phyloP scores from a whole-genome alignment of 2,329 filamentous ascomycete species.

The Pseudocercospora cruenta region DNA sequence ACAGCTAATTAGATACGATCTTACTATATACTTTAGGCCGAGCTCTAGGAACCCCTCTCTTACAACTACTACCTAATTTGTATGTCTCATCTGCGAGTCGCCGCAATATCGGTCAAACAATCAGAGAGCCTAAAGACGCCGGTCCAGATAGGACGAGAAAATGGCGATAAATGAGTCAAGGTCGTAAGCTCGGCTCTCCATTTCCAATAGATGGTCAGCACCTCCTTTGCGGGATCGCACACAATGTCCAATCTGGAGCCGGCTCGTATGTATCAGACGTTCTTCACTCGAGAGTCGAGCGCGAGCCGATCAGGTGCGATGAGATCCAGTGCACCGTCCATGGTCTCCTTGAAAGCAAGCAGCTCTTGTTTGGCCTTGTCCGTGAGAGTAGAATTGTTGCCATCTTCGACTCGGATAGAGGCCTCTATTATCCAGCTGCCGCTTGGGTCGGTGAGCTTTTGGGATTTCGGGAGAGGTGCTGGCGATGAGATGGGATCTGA shows the following conservation, averaged over 20 bases:
- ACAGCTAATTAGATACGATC: no score
- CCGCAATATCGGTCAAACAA: background rate
- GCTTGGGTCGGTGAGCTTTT: slow-evolving; percentile 58
- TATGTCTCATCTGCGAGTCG: background rate
- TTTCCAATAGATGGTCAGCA: no score
- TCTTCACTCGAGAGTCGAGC: slow-evolving; percentile 61
- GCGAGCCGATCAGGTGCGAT: slow-evolving; percentile 61
- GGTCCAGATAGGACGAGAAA: no score
- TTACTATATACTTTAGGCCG: no score
- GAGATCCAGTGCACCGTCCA: slow-evolving; percentile 62
- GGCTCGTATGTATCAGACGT: background rate
- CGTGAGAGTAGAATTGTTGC: slow-evolving; percentile 57
- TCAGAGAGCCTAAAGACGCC: no score
- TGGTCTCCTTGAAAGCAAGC: slow-evolving; percentile 56
- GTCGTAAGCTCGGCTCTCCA: no score
- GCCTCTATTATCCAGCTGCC: slow-evolving; percentile 63
- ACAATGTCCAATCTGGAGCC: no score
- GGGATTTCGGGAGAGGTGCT: slow-evolving; percentile 45
- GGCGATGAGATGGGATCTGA: slow-evolving; percentile 37
- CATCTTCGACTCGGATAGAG: slow-evolving; percentile 60
- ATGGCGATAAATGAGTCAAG: no score
- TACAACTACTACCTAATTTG: no score
- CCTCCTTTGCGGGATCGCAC: no score
- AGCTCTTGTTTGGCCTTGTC: slow-evolving; percentile 60
- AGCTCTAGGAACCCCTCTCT: no score